phyloP scores from a whole-genome alignment of 1,139 yeast species.

The Geotrichum fermentans region DNA sequence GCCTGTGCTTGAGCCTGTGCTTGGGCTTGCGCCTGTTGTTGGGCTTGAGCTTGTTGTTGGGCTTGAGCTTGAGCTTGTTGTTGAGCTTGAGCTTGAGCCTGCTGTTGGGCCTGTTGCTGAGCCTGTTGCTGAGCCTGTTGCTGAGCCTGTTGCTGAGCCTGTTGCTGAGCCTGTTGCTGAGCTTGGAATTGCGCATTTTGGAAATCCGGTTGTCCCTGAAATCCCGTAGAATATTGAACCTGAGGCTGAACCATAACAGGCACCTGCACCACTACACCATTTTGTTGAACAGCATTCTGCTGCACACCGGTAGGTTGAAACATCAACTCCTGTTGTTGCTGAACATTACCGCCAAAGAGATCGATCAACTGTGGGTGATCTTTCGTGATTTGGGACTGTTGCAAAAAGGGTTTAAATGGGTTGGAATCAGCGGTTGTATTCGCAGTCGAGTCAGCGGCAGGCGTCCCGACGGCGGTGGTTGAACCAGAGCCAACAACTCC shows the following conservation, averaged over 20 bases:
- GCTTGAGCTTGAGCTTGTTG: conserved; percentile 1
- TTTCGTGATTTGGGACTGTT: conserved; percentile 16
- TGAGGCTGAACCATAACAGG: conserved; percentile 23
- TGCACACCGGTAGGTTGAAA: neutral
- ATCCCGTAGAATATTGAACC: conserved; percentile 23
- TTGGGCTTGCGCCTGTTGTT: too few relatives aligned
- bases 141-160: conserved; percentile 14
- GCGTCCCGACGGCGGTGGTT: conserved; percentile 26
- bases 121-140: conserved; percentile 23
- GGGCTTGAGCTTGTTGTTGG: conserved; percentile 12
- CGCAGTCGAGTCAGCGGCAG: conserved; percentile 31
- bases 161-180: conserved; percentile 1
- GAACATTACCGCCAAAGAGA: conserved; percentile 25
- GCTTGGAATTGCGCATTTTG: neutral
- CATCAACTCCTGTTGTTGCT: conserved; percentile 21
- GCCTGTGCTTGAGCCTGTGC: conserved; percentile 21
- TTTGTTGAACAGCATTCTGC: conserved; percentile 13
- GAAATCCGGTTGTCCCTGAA: too few relatives aligned
- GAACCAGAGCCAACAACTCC: conserved; percentile 2
- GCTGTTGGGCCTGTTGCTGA: conserved; percentile 15
- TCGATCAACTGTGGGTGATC: conserved; percentile 25
- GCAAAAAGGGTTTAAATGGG: conserved; percentile 20
- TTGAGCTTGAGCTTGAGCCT: neutral
- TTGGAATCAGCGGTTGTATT: conserved; percentile 31
- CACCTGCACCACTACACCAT: neutral